phyloP scores from a whole-genome alignment of 148 eudicot species.

The Cornus kousa region DNA sequence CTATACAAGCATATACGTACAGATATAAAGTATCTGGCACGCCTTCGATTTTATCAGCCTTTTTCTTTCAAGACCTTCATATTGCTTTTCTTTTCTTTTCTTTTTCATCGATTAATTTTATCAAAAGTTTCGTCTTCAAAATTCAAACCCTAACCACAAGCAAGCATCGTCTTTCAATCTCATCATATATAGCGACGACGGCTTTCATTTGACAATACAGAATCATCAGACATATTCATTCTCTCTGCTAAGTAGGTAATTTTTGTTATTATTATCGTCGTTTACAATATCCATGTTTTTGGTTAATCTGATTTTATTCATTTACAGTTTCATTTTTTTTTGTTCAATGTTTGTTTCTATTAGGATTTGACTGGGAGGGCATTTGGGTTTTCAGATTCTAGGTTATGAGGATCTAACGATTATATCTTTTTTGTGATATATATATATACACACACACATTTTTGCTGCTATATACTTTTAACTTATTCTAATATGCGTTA shows the following conservation, averaged over 20 bases:
- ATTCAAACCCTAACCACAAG: background rate
- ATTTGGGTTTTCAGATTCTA: background rate
- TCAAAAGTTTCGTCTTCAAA: background rate
- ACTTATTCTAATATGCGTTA: background rate
- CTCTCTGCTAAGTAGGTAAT: slow-evolving; percentile 1
- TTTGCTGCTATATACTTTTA: background rate
- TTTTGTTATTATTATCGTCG: background rate
- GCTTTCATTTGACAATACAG: background rate
- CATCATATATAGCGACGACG: background rate
- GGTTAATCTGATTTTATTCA: background rate
- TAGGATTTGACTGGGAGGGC: background rate
- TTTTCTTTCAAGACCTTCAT: background rate
- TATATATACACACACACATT: no score
- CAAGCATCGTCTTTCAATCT: background rate
- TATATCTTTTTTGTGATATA: background rate
- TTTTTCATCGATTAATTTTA: no score
- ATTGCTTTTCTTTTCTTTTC: background rate
- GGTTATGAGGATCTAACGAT: background rate
- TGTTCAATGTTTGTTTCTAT: no score
- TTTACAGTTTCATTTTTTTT: no score
- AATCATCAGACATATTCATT: slow-evolving; percentile 1
- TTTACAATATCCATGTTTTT: background rate
- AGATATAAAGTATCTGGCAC: background rate
- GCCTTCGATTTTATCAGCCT: background rate
- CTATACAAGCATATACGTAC: background rate